phyloP scores from a whole-genome alignment of 2,329 filamentous ascomycete genomes.

The Gnomoniopsis sp. region DNA sequence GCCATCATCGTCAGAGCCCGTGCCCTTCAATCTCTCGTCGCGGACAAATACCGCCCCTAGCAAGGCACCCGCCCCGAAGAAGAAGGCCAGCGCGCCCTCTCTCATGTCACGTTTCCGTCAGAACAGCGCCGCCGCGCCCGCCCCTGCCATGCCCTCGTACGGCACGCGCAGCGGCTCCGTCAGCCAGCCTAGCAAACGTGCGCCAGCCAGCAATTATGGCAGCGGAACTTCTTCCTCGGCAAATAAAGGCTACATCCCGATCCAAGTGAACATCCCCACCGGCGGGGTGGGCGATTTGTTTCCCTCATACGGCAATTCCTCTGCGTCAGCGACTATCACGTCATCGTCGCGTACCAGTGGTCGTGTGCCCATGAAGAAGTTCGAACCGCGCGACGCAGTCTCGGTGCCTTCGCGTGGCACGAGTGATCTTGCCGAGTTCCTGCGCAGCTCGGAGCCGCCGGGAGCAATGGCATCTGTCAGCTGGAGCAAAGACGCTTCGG shows the following conservation, averaged over 20 bases:
- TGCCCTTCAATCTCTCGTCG: conserved; percentile 29
- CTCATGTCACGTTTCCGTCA: conserved; percentile 57
- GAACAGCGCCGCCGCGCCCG: conserved; percentile 26
- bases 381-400: conserved; percentile 52
- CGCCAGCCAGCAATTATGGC: conserved; percentile 37
- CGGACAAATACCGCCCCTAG: conserved; percentile 33
- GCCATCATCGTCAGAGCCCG: conserved; percentile 46
- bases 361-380: conserved; percentile 54
- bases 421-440: conserved; percentile 68
- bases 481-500: not conserved
- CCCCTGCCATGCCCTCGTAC: conserved; percentile 11
- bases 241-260: conserved; percentile 46
- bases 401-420: conserved; percentile 44
- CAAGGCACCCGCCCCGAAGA: conserved; percentile 38
- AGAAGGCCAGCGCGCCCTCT: conserved; percentile 61
- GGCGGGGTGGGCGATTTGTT: conserved; percentile 37
- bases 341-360: conserved; percentile 20
- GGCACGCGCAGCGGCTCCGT: conserved; percentile 28
- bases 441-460: conserved; percentile 66
- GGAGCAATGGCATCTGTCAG: not conserved
- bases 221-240: conserved; percentile 18
- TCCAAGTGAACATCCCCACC: conserved; percentile 47
- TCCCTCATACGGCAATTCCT: conserved; percentile 25
- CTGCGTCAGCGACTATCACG: conserved; percentile 17
- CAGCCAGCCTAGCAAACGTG: conserved; percentile 29